Evolutionary conservation across 257 asterid genomes (phyloP), one percentile per base, ranked within the genome.

Genomic region (Mentha longifolia): DNA sequence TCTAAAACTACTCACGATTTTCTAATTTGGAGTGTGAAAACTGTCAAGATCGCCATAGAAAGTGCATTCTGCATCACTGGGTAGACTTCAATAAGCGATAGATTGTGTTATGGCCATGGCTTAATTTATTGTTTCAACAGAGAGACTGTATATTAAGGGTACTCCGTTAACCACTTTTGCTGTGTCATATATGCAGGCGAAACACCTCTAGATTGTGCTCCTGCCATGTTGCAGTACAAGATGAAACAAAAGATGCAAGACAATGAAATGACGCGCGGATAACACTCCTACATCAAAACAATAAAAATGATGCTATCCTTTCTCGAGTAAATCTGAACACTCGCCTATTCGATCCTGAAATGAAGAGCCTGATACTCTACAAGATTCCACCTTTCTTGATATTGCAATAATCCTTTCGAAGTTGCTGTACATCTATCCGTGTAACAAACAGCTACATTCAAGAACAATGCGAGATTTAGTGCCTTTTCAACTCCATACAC

Each of bases 131-230:
- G 31, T 50, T 35, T 70, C 45, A 46, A 46, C 54, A 62, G 58
- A 51, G 37, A 7, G 17, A 73, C 35, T 41, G 37, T 46, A 22
- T 55, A 37, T 33, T 42, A 33, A 30, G 10, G 57, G n/a, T 14
- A 4, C 70, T 37, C 10, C 30, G 10, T 60, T 63, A 41, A 68
- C 37, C 65, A 70, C 9, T 67, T 76, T 51, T 68, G 46, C 22
- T 65, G 54, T 64, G 54, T 64, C 3, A 20, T 61, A 19, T 78
- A 61, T 78, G 78, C 83, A 95, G 99, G 97, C 58, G 99, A 95
- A 86, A 91, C 97, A 19, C 96, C 97, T 41, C 80, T 95, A 16
- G 99, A 95, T 67, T 95, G 99, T 80, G 98, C 97, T 71, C 99
- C 98, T 70, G 98, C 95, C 52, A 92, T 89, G 4, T 78, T 95